Conservation (phyloP, 768 basidiomycete species). For the Panaeolus papilionaceus region DNA sequence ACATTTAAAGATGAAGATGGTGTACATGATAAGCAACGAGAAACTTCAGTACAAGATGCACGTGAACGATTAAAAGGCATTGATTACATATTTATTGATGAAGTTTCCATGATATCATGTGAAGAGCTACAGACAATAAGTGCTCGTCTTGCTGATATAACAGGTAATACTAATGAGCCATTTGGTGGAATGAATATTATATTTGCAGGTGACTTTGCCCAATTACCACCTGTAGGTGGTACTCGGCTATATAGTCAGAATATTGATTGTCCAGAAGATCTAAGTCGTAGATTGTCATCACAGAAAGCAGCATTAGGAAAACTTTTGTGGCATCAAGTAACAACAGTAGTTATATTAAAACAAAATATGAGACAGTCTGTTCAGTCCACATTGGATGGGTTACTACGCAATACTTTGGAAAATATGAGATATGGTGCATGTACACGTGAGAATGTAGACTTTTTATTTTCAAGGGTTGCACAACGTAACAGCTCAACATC, state of each 20-base stretch:
- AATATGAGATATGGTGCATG: constrained; percentile 42
- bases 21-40: constrained; percentile 28
- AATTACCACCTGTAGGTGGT: constrained; percentile 41
- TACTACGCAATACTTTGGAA: constrained; percentile 33
- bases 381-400: constrained; percentile 29
- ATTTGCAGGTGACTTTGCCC: constrained; percentile 54
- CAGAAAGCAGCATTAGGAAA: constrained; percentile 34
- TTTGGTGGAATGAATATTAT: constrained; percentile 49
- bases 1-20: constrained; percentile 19
- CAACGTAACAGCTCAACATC: constrained; percentile 23
- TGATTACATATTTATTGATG: constrained; percentile 48
- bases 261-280: constrained; percentile 15
- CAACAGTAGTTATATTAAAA: constrained; percentile 39
- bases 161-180: constrained; percentile 24
- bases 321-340: constrained; percentile 41
- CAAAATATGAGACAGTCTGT: constrained; percentile 41
- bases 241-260: constrained; percentile 23
- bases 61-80: constrained; percentile 34
- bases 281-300: not conserved
- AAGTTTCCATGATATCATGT: constrained; percentile 49
- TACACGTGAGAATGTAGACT: constrained; percentile 30
- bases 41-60: constrained; percentile 20
- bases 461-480: constrained; percentile 34
- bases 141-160: constrained; percentile 28
- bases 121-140: constrained; percentile 38